Base-by-base conservation (phyloP, 2,329 filamentous ascomycete species). In the Didymella segeticola region DNA sequence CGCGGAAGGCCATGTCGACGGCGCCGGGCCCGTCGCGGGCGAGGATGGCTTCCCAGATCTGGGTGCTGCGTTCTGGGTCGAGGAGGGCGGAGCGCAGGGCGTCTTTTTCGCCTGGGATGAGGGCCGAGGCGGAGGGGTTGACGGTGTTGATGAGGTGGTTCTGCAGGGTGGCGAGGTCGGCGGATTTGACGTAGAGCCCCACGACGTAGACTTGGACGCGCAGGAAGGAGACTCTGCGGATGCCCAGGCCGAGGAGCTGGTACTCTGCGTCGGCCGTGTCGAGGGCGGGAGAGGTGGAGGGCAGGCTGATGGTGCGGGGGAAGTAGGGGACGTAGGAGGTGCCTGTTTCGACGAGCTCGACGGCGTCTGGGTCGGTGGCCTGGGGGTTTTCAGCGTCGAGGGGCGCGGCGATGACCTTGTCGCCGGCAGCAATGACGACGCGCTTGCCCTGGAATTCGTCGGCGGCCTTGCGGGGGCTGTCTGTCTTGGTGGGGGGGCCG, bases 141-240 rank as follows among this genome's bases (percentile, higher is more conserved):
- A 96, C 85, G 58, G 86, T 86, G 70, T 87, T 87, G 56, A 96
- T 84, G 25, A 98, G 82, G 37, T 86, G 84, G 62, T 84, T 82
- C 75, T 98, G 93, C 33, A 99, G 81, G n/a, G 83, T 81, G 4
- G 88, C 86, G 54, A 99, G 86, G 68, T 96, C 92, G 30, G 87
- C 80, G 0, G 89, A 93, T 22, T 92, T 90, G 22, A 98, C 83
- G 78, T 99, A 99, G 66, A 96, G 86, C 14, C 93, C 95, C 0
- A 96, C 89, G 15, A 98, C 89, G 77, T 99, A 99, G 47, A 99
- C 95, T 73, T 96, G 88, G 37, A 99, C 91, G 42, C 85, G 80
- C 37, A 98, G 78, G 74, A 98, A 96, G 20, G 90, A 96, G 26
- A 99, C 95, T 1, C 89, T 92, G 49, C 95, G 86, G 58, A 96